These are phyloP conservation scores for Perkinsela sp. DNA, from an alignment of 208 protist genomes.

Conservation along the genomic window DNA sequence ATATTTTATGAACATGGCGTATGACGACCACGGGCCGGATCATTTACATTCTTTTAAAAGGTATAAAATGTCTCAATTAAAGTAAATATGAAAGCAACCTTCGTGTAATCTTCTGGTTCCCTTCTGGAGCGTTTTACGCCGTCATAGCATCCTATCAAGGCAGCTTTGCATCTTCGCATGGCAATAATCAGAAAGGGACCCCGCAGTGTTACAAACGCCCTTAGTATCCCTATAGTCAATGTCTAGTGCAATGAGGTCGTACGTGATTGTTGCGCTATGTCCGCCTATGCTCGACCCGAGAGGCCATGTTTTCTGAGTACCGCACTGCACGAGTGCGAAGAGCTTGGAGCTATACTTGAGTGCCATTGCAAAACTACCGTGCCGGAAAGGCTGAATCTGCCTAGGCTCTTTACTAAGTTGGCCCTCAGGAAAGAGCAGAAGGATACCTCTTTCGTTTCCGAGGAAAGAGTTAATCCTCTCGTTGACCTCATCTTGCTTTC, in stretches of 20 bases:
- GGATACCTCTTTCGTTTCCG: conserved; percentile 14
- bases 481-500: conserved; percentile 33
- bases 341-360: conserved; percentile 21
- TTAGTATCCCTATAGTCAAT: background rate
- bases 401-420: conserved; percentile 38
- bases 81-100: too few relatives aligned
- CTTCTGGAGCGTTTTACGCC: too few relatives aligned
- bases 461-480: conserved; percentile 20
- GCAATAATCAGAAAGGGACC: background rate
- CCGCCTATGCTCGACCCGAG: conserved; percentile 20
- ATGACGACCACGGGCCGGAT: too few relatives aligned
- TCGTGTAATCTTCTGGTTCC: too few relatives aligned
- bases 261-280: conserved; percentile 32
- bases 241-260: conserved; percentile 2
- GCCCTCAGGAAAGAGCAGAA: conserved; percentile 55
- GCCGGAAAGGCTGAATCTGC: conserved; percentile 33
- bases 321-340: conserved; percentile 36
- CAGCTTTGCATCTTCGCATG: background rate
- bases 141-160: background rate
- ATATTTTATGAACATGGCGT: too few relatives aligned
- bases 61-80: too few relatives aligned
- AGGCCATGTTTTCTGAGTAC: conserved; percentile 46
- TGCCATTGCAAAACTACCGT: conserved; percentile 36
- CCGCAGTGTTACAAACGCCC: background rate
- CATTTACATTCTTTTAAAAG: too few relatives aligned